phyloP scores from a whole-genome alignment of 257 asterid species.

The Penstemon davidsonii region DNA sequence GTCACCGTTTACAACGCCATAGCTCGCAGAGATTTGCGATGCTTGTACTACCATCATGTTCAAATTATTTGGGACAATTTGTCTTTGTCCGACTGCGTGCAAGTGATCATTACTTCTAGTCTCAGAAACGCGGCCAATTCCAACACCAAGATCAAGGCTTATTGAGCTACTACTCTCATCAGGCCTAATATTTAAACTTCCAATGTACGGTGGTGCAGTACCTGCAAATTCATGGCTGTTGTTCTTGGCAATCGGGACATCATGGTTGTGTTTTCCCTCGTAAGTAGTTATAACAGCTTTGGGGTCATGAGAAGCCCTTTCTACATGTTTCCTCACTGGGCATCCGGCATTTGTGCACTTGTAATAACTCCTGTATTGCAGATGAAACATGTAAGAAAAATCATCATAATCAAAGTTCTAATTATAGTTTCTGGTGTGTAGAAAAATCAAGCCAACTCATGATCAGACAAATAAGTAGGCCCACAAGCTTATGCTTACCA shows the following conservation, averaged over 20 bases:
- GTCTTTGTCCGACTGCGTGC: conserved; percentile 28
- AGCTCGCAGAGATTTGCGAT: conserved; percentile 45
- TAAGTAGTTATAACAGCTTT: conserved; percentile 96
- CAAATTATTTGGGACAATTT: conserved; percentile 34
- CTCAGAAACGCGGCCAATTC: conserved; percentile 45
- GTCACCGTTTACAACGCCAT: conserved; percentile 50
- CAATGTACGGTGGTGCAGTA: conserved; percentile 35
- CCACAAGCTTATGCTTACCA: too few species aligned
- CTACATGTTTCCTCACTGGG: conserved; percentile 96
- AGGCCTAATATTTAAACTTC: conserved; percentile 44
- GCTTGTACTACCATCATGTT: conserved; percentile 46
- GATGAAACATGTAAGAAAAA: not conserved
- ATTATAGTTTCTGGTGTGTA: not conserved
- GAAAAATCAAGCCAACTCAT: not conserved
- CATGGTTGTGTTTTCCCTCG: conserved; percentile 96
- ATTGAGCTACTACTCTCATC: conserved; percentile 50
- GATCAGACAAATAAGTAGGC: too few species aligned
- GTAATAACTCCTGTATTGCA: conserved; percentile 83
- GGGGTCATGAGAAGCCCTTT: conserved; percentile 94
- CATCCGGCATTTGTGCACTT: conserved; percentile 92
- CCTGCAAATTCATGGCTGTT: conserved; percentile 68
- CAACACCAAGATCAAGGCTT: conserved; percentile 89
- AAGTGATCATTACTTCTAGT: conserved; percentile 40
- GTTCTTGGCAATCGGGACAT: conserved; percentile 72
- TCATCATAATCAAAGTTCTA: not conserved